Base-by-base conservation (phyloP, 2,329 filamentous ascomycete species). In the Nigrospora sphaerica region DNA sequence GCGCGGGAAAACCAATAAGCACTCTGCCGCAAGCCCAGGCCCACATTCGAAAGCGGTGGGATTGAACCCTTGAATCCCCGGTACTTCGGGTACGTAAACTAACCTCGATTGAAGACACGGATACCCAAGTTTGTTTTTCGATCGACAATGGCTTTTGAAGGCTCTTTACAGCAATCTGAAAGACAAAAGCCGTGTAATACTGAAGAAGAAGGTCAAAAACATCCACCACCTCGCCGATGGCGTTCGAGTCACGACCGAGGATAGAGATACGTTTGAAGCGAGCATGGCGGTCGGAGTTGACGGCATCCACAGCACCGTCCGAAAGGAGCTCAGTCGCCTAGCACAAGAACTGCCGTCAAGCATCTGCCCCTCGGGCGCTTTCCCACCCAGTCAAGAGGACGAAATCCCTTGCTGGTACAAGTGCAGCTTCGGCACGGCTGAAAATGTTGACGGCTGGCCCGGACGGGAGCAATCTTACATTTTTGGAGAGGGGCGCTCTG, bases 391-490 rank as follows among this genome's bases (percentile, higher is more conserved):
- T 2, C 57, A 63, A 19, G 44, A 54, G 17, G 48, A 55, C 12
- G 18, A 39, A 1, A 51, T 59, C 6, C 49, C 51, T 1, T 57
- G 53, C 38, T 49, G 57, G 32, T 69, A 66, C 35, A 49, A 52
- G 12, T 68, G 65, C 51, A 61, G 61, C n/a, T 70, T 66, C 39
- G 67, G 67, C 6, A 69, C 69, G 13, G 60, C 65, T 3, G 50
- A 62, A 14, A 31, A 60, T 12, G 57, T 62, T 4, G 41, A 50
- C 1, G 49, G 49, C 19, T 58, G 53, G 54, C 17, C 35, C 7
- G 9, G 44, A 2, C 53, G 56, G 3, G 49, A 56, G 14, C 34
- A 56, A 17, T 45, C 55, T 44, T 45, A 53, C 1, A 46, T 49
- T 5, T 52, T 52, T 32, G 59, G 57, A 42, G 47, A 57, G n/a